Evolutionary conservation across 2,329 filamentous ascomycete species (phyloP).

Genomic region (Aspergillus tamarii): DNA sequence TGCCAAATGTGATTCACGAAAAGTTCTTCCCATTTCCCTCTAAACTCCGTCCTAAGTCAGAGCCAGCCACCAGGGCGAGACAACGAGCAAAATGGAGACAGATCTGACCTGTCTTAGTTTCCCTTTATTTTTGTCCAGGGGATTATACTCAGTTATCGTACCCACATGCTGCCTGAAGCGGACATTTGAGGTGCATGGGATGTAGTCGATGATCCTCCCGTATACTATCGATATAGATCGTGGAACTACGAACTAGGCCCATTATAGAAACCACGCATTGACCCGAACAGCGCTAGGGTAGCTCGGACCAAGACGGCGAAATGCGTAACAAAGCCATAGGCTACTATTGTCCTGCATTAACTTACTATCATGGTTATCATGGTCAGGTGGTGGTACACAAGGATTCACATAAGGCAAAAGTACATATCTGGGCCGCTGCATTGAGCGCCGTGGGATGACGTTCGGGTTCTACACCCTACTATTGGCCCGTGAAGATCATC

Average conservation of each 20-base stretch:
- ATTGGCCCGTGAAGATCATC: background rate
- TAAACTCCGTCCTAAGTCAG: background rate
- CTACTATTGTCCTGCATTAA: background rate
- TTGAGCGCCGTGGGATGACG: slow-evolving; percentile 11
- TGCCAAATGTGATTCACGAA: background rate
- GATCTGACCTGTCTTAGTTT: background rate
- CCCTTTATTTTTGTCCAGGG: background rate
- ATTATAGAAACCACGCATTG: background rate
- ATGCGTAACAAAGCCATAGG: slow-evolving; percentile 7
- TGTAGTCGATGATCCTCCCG: background rate
- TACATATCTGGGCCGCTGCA: slow-evolving; percentile 9
- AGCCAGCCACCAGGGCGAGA: background rate
- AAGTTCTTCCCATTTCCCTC: background rate
- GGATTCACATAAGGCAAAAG: background rate
- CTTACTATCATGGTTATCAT: background rate
- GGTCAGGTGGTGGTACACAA: slow-evolving; percentile 1
- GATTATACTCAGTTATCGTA: background rate
- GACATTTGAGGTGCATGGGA: no score
- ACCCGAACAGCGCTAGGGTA: background rate
- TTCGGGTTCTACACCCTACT: background rate
- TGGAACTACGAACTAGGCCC: background rate
- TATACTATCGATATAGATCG: slow-evolving; percentile 2
- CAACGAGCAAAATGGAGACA: background rate
- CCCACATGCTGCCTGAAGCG: background rate
- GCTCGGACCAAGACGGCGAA: slow-evolving; percentile 5